These are phyloP conservation scores for Aureobasidium zeae DNA, from an alignment of 2,329 filamentous ascomycete species.

Conservation along the genomic window DNA sequence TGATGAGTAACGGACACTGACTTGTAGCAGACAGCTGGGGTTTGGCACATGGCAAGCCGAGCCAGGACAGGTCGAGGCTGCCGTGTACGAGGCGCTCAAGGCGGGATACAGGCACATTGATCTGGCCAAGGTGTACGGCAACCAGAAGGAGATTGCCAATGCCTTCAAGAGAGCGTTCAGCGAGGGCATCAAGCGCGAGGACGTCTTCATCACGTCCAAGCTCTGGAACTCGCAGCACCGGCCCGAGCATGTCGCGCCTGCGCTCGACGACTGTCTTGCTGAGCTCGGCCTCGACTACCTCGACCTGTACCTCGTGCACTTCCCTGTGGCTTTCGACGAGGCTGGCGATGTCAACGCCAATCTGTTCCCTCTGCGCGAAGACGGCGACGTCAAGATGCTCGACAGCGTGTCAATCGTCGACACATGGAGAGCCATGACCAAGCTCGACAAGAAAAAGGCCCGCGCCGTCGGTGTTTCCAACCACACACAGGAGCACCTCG, in stretches of 20 bases:
- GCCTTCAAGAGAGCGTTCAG: conserved; percentile 67
- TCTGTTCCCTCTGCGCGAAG: conserved; percentile 58
- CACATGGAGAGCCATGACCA: conserved; percentile 63
- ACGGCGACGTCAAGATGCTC: conserved; percentile 55
- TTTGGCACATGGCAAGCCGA: conserved; percentile 72
- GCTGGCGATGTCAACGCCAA: conserved; percentile 13
- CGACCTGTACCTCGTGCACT: conserved; percentile 62
- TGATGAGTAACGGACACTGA: no score
- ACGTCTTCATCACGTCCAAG: conserved; percentile 73
- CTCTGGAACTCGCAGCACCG: conserved; percentile 68
- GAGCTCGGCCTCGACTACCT: conserved; percentile 56
- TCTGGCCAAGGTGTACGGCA: conserved; percentile 68
- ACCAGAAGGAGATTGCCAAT: conserved; percentile 63
- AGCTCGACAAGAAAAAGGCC: conserved; percentile 30
- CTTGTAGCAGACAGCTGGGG: no score
- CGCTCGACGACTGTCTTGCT: conserved; percentile 50
- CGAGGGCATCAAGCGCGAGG: conserved; percentile 52
- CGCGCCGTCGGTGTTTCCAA: conserved; percentile 60
- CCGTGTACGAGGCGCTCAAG: conserved; percentile 50
- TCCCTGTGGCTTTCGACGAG: conserved; percentile 24
- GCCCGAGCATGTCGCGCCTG: conserved; percentile 51
- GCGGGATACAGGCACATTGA: conserved; percentile 28
- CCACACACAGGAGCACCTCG: conserved; percentile 70
- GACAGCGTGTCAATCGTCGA: conserved; percentile 67
- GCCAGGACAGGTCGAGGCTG: conserved; percentile 57